Evolutionary conservation across 129 eudicot genomes (phyloP).

Genomic region (Saposhnikovia divaricata): DNA sequence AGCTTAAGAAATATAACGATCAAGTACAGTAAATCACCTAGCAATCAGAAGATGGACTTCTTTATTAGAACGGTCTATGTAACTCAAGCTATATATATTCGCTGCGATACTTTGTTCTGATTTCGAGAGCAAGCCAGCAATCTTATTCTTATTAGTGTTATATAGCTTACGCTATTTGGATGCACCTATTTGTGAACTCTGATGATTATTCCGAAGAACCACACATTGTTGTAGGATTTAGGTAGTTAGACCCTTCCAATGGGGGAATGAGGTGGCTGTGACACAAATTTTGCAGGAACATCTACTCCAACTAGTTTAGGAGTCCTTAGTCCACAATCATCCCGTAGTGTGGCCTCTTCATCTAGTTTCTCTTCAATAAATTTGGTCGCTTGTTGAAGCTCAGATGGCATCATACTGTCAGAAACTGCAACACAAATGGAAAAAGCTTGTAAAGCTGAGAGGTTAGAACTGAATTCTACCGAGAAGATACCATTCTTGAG

Average conservation of each 20-base stretch:
- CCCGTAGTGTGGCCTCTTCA: constrained; percentile 20
- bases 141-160: not conserved
- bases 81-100: not conserved
- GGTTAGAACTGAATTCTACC: constrained; percentile 47
- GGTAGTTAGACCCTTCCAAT: constrained; percentile 36
- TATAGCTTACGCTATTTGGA: not conserved
- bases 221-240: not conserved
- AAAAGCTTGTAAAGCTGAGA: constrained; percentile 65
- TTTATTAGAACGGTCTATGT: not conserved
- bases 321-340: not conserved
- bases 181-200: not conserved
- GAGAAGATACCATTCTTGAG: constrained; percentile 62
- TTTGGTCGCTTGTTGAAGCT: constrained; percentile 19
- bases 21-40: not conserved
- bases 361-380: constrained; percentile 12
- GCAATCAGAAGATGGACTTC: not conserved
- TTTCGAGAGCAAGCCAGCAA: not conserved
- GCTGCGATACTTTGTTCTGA: not conserved
- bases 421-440: constrained; percentile 54
- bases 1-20: not conserved
- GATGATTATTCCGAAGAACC: not conserved
- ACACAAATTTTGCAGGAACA: constrained; percentile 28
- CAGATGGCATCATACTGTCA: constrained; percentile 34
- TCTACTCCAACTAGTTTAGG: constrained; percentile 16
- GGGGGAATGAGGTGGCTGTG: constrained; percentile 45